Conservation (phyloP, 345 rosid genomes). For the Rubroshorea leprosula region DNA sequence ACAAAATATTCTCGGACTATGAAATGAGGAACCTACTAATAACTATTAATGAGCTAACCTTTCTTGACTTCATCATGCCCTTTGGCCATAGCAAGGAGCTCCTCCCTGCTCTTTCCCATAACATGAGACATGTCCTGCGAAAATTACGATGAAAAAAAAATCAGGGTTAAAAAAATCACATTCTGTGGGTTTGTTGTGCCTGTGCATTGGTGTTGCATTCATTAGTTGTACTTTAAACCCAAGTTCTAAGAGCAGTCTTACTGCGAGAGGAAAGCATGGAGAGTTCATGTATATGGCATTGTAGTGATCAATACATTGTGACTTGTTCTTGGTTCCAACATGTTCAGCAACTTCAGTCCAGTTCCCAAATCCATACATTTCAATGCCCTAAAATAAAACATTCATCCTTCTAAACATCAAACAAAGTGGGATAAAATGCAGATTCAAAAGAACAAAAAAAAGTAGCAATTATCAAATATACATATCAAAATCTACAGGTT, state of each 20-base stretch:
- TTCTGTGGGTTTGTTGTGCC: neutral
- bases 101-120: constrained; percentile 81
- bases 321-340: constrained; percentile 77
- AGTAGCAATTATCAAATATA: constrained; percentile 5
- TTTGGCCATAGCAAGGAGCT: constrained; percentile 88
- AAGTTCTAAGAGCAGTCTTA: constrained; percentile 31
- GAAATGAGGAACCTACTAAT: neutral
- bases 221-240: constrained; percentile 4
- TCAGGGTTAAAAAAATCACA: neutral
- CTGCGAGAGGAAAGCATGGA: constrained; percentile 79
- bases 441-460: constrained; percentile 10
- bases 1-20: too few species aligned
- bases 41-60: constrained; percentile 36
- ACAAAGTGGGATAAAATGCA: constrained; percentile 15
- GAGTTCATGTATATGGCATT: constrained; percentile 77
- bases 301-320: constrained; percentile 72
- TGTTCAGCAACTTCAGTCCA: constrained; percentile 91
- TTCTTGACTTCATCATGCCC: constrained; percentile 35
- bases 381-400: constrained; percentile 62
- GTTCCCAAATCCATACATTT: constrained; percentile 91
- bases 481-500: neutral
- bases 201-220: neutral
- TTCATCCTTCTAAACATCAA: constrained; percentile 23
- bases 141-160: constrained; percentile 6
- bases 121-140: constrained; percentile 79